Base-by-base conservation (phyloP, 805 yeast species). In the Nakazawaea molendinolei region DNA sequence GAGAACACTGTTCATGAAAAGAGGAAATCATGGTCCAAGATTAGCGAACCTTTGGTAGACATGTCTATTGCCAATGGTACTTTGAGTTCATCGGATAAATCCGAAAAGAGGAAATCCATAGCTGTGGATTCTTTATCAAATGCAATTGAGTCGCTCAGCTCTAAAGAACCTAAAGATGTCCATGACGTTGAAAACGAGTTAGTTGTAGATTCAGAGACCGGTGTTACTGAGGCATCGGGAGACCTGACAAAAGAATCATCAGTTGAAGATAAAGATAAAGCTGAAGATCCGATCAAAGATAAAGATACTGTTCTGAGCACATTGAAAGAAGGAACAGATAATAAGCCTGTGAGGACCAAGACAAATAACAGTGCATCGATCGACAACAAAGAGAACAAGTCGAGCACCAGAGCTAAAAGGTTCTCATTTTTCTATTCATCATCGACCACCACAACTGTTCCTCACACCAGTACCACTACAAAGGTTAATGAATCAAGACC, bases 81-180 rank as follows among this genome's bases (percentile, higher is more conserved):
- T 16, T 40, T 56, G 17, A 52, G 31, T 17, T 27, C 33, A 5
- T 20, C 21, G 19, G 40, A 25, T 23, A 46, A 47, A 17, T 42
- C 50, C 2, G 57, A 54, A 36, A 52, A 50, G 37, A 51, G 60
- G 15, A 54, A 55, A 30, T 53, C 60, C 8, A 50, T 53, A 27
- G 60, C 59, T 1, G 33, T 58, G 17, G 60, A 57, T 41, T 50
- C 58, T 7, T 44, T 58, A 17, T 51, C 58, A 4, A 52, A 46
- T 40, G 61, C 61, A 1, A 48, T 57, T 31, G 61, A 57, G 31
- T 48, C 58, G n/a, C 8, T 38, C 28, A 15, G 23, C 12, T 18
- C 31, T 15, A 23, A 15, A 32, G 40, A 37, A 7, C 9, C 5
- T 12, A 31, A 29, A 5, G 31, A 36, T 27, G 28, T 15, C 10